Evolutionary conservation across 768 basidiomycete genomes (phyloP), one percentile per base, ranked within the genome.

Genomic region (Leccinellum rugosiceps): DNA sequence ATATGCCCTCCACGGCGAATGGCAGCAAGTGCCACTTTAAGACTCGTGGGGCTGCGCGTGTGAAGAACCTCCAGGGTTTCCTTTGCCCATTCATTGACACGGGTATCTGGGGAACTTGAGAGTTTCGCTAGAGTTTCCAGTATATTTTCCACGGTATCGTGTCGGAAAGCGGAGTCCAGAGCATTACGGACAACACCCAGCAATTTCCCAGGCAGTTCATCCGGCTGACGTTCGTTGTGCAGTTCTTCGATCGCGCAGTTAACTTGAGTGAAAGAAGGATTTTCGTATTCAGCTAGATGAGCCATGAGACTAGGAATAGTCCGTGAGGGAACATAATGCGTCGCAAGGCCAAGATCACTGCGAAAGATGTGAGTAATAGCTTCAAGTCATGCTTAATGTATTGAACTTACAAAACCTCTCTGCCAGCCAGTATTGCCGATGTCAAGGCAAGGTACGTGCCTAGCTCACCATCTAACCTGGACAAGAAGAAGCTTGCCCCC

Each of bases 361-460:
- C 54, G 58, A 31, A 15, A 38, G 54, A 41, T 15, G 53, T 63
- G 50, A 58, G 23, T 44, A 28, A 64, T 62, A 55, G 63, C 47
- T 48, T 43, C 41, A 13, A 43, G 19, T 43, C 10, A 17, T 52
- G 25, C 56, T 41, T 47, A 8, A 35, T 47, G 23, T 23, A 38
- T 59, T 55, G 19, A 51, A 80, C 92, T 77, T 64, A 94, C 93
- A 92, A 96, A 48, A 90, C 92, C 9, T 85, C 89, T 63, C 93
- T 82, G 6, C 96, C 97, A 41, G 67, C 77, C 53, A 98, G 56
- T 0, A 76, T 76, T 47, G 86, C 82, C 6, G 87, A 85, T 9
- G 95, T 98, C 62, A 99, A 75, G 11, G 86, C 92, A 44, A 98
- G 83, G 76, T 96, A 99, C n/a, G 93, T 89, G 43, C 97, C 97